phyloP scores from a whole-genome alignment of 1,139 yeast species.

The Yamadazyma aaseri region DNA sequence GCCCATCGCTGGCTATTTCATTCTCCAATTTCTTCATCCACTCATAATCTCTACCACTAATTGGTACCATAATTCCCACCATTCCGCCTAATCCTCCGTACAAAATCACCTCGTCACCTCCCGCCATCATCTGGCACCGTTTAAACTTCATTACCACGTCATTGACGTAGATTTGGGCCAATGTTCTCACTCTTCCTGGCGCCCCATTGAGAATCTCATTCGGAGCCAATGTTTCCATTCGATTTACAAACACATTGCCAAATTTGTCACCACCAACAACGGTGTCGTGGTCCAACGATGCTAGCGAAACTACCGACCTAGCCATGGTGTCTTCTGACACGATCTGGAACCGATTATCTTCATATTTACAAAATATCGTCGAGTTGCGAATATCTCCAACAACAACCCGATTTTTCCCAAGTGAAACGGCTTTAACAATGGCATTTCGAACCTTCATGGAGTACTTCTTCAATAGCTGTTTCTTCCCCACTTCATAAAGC shows the following conservation, averaged over 20 bases:
- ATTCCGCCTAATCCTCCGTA: slow-evolving; percentile 83
- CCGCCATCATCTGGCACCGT: slow-evolving; percentile 52
- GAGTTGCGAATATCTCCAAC: slow-evolving; percentile 68
- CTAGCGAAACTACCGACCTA: slow-evolving; percentile 63
- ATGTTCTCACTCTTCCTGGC: slow-evolving; percentile 49
- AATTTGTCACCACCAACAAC: slow-evolving; percentile 86
- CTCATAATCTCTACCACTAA: slow-evolving; percentile 63
- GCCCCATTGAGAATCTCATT: slow-evolving; percentile 45
- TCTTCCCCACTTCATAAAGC: slow-evolving; percentile 72
- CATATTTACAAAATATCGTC: slow-evolving; percentile 55
- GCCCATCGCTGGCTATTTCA: slow-evolving; percentile 28
- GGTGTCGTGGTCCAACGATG: slow-evolving; percentile 70
- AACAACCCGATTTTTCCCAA: slow-evolving; percentile 56
- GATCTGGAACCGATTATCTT: slow-evolving; percentile 55
- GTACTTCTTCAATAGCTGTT: slow-evolving; percentile 72
- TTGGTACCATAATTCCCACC: slow-evolving; percentile 70
- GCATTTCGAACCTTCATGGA: slow-evolving; percentile 38
- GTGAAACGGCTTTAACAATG: slow-evolving; percentile 52
- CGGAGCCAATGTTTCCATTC: slow-evolving; percentile 45
- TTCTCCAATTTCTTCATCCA: slow-evolving; percentile 58
- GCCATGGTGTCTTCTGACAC: slow-evolving; percentile 70
- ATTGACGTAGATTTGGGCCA: slow-evolving; percentile 63
- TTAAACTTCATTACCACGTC: slow-evolving; percentile 70
- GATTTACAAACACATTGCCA: slow-evolving; percentile 71
- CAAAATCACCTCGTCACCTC: slow-evolving; percentile 64